Evolutionary conservation across 2,329 filamentous ascomycete genomes (phyloP).

Genomic region (Incumbomyces lentus): DNA sequence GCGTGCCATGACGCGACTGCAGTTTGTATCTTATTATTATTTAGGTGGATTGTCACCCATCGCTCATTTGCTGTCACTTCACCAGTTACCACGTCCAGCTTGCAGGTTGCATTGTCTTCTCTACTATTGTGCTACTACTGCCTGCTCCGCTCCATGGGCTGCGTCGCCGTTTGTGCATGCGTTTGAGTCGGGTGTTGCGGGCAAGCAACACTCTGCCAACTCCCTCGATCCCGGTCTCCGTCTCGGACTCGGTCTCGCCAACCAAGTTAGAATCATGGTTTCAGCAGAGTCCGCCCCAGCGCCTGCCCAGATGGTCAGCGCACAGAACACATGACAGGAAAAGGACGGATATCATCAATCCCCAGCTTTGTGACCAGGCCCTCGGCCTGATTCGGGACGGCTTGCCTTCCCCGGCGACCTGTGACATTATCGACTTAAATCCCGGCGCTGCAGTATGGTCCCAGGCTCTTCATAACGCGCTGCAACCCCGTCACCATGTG

Average conservation of each 20-base stretch:
- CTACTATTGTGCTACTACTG: background rate
- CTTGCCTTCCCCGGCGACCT: slow-evolving; percentile 60
- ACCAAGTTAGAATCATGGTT: background rate
- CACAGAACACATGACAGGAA: background rate
- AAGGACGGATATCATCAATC: slow-evolving; percentile 1
- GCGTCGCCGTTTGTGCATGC: background rate
- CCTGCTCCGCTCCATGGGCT: background rate
- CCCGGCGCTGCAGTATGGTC: slow-evolving; percentile 75
- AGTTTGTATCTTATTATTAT: no score
- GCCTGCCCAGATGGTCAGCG: background rate
- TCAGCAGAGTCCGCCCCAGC: background rate
- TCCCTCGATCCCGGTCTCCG: background rate
- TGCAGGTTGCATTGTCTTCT: no score
- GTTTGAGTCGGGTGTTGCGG: background rate
- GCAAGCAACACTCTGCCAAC: background rate
- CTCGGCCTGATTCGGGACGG: slow-evolving; percentile 58
- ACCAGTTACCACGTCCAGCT: no score
- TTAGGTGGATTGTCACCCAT: no score
- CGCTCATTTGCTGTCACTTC: no score
- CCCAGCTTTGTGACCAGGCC: slow-evolving; percentile 42
- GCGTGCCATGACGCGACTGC: no score
- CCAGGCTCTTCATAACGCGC: slow-evolving; percentile 57
- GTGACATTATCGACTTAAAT: slow-evolving; percentile 79
- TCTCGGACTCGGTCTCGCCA: background rate
- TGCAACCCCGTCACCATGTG: slow-evolving; percentile 73